Evolutionary conservation across 441 rosid genomes (phyloP).

Genomic region (Cnidoscolus chayamansa): DNA sequence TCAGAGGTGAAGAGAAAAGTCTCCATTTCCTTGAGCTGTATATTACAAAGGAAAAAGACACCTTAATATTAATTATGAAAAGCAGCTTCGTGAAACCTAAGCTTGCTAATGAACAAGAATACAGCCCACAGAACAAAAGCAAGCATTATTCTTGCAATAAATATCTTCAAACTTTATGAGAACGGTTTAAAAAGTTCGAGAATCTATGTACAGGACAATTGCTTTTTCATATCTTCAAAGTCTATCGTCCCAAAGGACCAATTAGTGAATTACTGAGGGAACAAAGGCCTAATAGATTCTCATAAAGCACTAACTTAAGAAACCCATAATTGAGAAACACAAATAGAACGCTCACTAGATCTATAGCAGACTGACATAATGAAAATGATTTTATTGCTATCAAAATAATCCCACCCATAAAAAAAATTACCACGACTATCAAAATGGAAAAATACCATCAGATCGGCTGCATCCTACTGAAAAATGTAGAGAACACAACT

Average conservation of each 20-base stretch:
- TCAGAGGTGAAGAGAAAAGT: constrained; percentile 71
- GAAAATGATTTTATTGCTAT: background rate
- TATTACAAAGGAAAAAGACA: constrained; percentile 14
- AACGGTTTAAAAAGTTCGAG: background rate
- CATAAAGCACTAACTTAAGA: background rate
- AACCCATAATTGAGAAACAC: background rate
- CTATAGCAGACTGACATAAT: background rate
- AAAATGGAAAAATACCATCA: constrained; percentile 11
- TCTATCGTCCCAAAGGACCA: background rate
- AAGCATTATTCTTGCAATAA: background rate
- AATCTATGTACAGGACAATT: background rate
- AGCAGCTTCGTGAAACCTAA: background rate
- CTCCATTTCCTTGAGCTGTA: constrained; percentile 51
- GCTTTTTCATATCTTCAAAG: too few relatives aligned
- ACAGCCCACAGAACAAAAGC: constrained; percentile 1
- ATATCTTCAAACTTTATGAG: constrained; percentile 4
- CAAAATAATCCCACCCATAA: too few relatives aligned
- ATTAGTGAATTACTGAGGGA: background rate
- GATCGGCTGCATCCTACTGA: constrained; percentile 23
- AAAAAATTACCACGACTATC: background rate
- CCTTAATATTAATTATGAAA: background rate
- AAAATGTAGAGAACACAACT: background rate
- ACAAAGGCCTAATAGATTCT: constrained; percentile 18
- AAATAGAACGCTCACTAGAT: constrained; percentile 1
- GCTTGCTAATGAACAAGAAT: background rate